Evolutionary conservation across 495 filamentous ascomycete genomes (phyloP), one percentile per base, ranked within the genome.

Genomic region (Sordaria brevicollis): DNA sequence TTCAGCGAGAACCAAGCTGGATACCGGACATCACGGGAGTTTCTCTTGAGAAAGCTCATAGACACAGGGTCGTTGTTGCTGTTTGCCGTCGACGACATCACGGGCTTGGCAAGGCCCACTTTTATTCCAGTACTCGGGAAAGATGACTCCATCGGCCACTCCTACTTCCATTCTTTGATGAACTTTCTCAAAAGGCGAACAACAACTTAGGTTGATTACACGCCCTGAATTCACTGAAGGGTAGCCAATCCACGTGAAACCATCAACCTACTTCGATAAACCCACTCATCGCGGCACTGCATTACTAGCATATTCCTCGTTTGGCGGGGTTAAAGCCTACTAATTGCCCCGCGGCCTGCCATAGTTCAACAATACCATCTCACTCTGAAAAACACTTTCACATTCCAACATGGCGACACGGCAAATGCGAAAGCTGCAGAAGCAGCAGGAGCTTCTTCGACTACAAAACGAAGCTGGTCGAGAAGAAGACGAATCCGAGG

Each of bases 391-490:
- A 67, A 71, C 33, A 35, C 72, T 62, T 74, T 72, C 15, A 71
- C 66, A 25, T 57, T 25, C 0, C 36, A 69, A 62, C 65, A 96
- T 96, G 93, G 94, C 92, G 39, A 92, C 89, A 35, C 87, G 93
- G 71, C 91, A 93, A 36, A 78, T 95, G 66, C 87, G 92, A 65
- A 93, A 92, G 79, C 81, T 93, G 49, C 91, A 93, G 72, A 88
- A 91, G 83, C 88, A 90, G 80, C 82, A 87, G 75, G 86, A 89
- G 74, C 81, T 87, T n/a, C 75, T 78, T 38, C 74, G 74, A 39
- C 73, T 78, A 7, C 73, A 77, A 31, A 73, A 78, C 31, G 72
- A 76, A 13, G 68, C 81, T 72, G 78, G 78, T n/a, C 77, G 81
- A 19, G 81, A 81, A 43, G 80, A 83, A 25, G 79, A 78, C 19